Percentiles rank a stretch among this genome's conserved stretches.
These are phyloP conservation scores for Picea glauca DNA, from an alignment of 75 land plant genomes.

Conservation along the genomic window DNA sequence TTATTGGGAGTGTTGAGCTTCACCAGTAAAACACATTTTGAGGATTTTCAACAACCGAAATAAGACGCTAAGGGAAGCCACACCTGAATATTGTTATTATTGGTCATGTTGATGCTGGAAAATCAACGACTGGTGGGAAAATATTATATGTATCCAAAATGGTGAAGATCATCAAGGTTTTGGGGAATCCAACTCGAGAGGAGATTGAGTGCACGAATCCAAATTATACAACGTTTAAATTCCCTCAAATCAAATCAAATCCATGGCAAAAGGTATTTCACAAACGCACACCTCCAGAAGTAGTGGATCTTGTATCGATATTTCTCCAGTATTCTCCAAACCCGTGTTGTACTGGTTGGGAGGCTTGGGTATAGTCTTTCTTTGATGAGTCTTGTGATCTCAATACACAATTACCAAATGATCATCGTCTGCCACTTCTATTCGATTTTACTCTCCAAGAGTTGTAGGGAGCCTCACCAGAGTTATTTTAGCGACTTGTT, in stretches of 20 bases:
- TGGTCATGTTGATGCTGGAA: too few relatives aligned
- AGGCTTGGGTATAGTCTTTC: constrained; percentile 79
- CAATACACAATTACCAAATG: constrained; percentile 73
- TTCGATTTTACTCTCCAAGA: constrained; percentile 77
- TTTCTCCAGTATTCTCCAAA: constrained; percentile 88
- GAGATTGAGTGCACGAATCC: constrained; percentile 93
- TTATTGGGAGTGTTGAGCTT: background rate
- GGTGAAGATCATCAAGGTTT: constrained; percentile 31
- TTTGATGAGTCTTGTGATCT: constrained; percentile 87
- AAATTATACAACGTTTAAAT: constrained; percentile 78
- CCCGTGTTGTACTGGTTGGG: constrained; percentile 78
- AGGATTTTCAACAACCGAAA: too few relatives aligned
- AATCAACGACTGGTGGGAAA: too few relatives aligned
- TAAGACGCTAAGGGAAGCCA: too few relatives aligned
- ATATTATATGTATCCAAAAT: too few relatives aligned
- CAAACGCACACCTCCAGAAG: constrained; percentile 91
- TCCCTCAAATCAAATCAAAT: constrained; percentile 86
- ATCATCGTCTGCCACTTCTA: constrained; percentile 78
- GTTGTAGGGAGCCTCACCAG: constrained; percentile 51
- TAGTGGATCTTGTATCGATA: constrained; percentile 79
- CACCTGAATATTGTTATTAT: too few relatives aligned
- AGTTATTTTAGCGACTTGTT: constrained; percentile 59
- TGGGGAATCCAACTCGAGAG: constrained; percentile 87
- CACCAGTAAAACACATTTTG: too few relatives aligned
- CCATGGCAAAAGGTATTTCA: constrained; percentile 97